Conservation (phyloP, 1,139 yeast species). For the Sugiyamaella xylanicola region DNA sequence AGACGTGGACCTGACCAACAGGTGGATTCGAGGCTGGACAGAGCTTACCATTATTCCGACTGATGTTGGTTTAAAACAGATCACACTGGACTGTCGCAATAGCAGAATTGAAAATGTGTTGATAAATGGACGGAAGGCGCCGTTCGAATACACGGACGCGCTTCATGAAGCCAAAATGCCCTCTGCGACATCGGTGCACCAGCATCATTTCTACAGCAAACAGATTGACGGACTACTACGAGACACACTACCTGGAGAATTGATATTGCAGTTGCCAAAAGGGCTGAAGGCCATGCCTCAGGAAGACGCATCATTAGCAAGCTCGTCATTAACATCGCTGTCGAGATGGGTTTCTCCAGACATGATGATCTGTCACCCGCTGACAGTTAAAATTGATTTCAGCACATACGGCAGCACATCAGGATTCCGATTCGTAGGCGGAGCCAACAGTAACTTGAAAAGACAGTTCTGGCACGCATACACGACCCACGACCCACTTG, state of each 20-base stretch:
- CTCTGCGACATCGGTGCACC: slow-evolving; percentile 11
- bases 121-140: slow-evolving; percentile 60
- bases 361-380: slow-evolving; percentile 50
- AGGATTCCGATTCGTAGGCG: slow-evolving; percentile 77
- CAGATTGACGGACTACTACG: slow-evolving; percentile 63
- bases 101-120: slow-evolving; percentile 63
- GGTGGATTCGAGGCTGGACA: slow-evolving; percentile 67
- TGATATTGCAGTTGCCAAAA: slow-evolving; percentile 71
- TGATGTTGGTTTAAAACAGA: slow-evolving; percentile 56
- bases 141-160: slow-evolving; percentile 55
- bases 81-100: slow-evolving; percentile 81
- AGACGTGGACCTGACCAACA: slow-evolving; percentile 63
- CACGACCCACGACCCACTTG: slow-evolving; percentile 76
- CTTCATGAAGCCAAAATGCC: slow-evolving; percentile 50
- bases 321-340: slow-evolving; percentile 35
- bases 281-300: slow-evolving; percentile 52
- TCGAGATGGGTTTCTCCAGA: slow-evolving; percentile 22
- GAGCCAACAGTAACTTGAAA: slow-evolving; percentile 41
- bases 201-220: slow-evolving; percentile 56
- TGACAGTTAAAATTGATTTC: slow-evolving; percentile 71
- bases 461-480: slow-evolving; percentile 76
- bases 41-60: slow-evolving; percentile 80
- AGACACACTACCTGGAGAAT: slow-evolving; percentile 61
- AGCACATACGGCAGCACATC: slow-evolving; percentile 64
- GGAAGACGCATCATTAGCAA: slow-evolving; percentile 38